Base-by-base conservation (phyloP, 352 stramenopile genomes). In the Globisporangium orthogonon region DNA sequence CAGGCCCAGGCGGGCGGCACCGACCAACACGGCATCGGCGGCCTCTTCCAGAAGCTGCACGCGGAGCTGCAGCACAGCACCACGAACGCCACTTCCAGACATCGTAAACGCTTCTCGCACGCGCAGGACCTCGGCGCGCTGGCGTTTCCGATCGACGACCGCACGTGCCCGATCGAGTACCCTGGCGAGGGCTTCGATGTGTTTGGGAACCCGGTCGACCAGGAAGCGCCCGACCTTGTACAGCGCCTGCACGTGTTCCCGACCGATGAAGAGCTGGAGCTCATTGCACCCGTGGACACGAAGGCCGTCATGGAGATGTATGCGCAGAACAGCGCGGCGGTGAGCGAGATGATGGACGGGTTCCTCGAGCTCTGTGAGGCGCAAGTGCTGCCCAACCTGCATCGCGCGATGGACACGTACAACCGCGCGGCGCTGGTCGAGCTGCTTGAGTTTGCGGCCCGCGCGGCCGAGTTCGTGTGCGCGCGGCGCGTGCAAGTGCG, bases 301-400 rank as follows among this genome's bases (percentile, higher is more conserved):
- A 85, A 77, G 52, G 69, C 71, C 1, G 64, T 72, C 1, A 58
- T 76, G 39, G 60, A 62, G 15, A 66, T 89, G 18, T 91, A 89
- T 53, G 58, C 80, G 18, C 74, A 88, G 43, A 89, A 87, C 63
- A 66, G 73, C 15, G 63, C 58, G 14, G 78, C 77, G 7, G 69
- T 87, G 61, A 50, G 71, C 3, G 82, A 89, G 47, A 91, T 91
- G 82, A 65, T 91, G 10, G 68, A 86, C 43, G 82, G 82, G 0
- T 91, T 77, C 47, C 62, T 71, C 13, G 77, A 89, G 40, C 60
- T 91, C 49, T 73, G 74, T 18, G 52, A 73, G 14, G 67, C 69
- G 9, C 75, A 87, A 9, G 83, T 91, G 52, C 35, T 69, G 1
- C 75, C 75, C 14, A 74, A 75, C 15, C 57, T 91, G 7, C 49